Evolutionary conservation across 2,329 filamentous ascomycete genomes (phyloP).

Genomic region (Emergomyces africanus): DNA sequence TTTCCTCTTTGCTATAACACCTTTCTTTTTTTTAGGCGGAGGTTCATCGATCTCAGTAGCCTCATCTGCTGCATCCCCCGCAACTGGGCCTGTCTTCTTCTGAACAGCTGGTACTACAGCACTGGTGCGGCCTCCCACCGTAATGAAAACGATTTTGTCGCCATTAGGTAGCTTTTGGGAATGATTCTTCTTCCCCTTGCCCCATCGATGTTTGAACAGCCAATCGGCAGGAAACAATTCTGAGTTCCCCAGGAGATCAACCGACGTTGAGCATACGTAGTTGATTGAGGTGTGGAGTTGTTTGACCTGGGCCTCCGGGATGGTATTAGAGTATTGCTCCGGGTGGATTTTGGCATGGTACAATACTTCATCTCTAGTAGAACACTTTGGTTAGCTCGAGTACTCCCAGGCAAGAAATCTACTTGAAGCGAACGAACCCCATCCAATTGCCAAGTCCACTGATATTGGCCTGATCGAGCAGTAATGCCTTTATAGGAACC

Average conservation of each 20-base stretch:
- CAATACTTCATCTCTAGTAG: slow-evolving; percentile 63
- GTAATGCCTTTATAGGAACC: slow-evolving; percentile 76
- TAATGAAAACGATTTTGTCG: slow-evolving; percentile 72
- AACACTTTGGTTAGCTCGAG: not conserved
- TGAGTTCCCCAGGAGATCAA: slow-evolving; percentile 68
- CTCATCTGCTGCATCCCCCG: slow-evolving; percentile 37
- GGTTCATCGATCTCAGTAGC: slow-evolving; percentile 13
- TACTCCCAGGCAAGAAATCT: not conserved
- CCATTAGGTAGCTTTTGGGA: slow-evolving; percentile 62
- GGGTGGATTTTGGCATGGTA: slow-evolving; percentile 84
- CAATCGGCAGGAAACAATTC: slow-evolving; percentile 75
- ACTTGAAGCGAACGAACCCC: slow-evolving; percentile 36
- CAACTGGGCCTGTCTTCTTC: slow-evolving; percentile 59
- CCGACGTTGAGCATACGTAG: slow-evolving; percentile 67
- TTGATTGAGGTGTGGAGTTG: slow-evolving; percentile 60
- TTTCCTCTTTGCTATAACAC: slow-evolving; percentile 12
- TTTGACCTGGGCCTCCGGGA: slow-evolving; percentile 57
- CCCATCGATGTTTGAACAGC: slow-evolving; percentile 82
- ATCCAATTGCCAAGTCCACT: slow-evolving; percentile 98
- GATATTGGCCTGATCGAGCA: slow-evolving; percentile 78
- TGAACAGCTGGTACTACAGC: slow-evolving; percentile 77
- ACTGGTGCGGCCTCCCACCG: slow-evolving; percentile 81
- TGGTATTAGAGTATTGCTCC: slow-evolving; percentile 81
- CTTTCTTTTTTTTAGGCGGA: slow-evolving; percentile 20
- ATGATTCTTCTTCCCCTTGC: slow-evolving; percentile 66